A percentile compares a stretch with the other conserved stretches of the same genome.
Conservation (phyloP, 805 yeast species). For the Kluyveromyces lactis region DNA sequence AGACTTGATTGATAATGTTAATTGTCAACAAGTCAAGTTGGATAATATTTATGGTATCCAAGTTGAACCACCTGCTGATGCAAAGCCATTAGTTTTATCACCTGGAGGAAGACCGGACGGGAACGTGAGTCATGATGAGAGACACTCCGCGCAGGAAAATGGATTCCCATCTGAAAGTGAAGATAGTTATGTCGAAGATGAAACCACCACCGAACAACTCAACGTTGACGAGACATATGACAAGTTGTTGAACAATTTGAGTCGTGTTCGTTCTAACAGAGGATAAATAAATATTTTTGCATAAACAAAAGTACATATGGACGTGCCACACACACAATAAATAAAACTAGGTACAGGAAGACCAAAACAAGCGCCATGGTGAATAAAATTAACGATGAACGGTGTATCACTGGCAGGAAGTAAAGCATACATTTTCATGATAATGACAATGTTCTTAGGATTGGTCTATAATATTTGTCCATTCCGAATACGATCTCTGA, state of each 20-base stretch:
- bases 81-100: conserved; percentile 1
- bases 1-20: conserved; percentile 59
- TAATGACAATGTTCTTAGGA: conserved; percentile 1
- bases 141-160: neutral
- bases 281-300: conserved; percentile 2
- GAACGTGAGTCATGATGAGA: neutral
- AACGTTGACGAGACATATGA: conserved; percentile 71
- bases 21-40: conserved; percentile 42
- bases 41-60: conserved; percentile 39
- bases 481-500: conserved; percentile 2
- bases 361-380: too few species aligned
- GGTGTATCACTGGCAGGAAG: too few species aligned
- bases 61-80: conserved; percentile 8
- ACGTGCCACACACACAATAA: too few species aligned
- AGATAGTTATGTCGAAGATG: conserved; percentile 13
- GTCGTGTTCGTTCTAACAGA: conserved; percentile 51
- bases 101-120: neutral
- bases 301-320: neutral
- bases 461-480: conserved; percentile 2
- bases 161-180: conserved; percentile 8
- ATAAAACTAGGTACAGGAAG: too few species aligned
- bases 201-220: neutral
- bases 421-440: neutral
- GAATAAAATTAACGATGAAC: too few species aligned
- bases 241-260: conserved; percentile 58